Percentiles rank a stretch among this genome's conserved stretches.
phyloP scores from a whole-genome alignment of 257 asterid genomes.

The Primulina tabacum region DNA sequence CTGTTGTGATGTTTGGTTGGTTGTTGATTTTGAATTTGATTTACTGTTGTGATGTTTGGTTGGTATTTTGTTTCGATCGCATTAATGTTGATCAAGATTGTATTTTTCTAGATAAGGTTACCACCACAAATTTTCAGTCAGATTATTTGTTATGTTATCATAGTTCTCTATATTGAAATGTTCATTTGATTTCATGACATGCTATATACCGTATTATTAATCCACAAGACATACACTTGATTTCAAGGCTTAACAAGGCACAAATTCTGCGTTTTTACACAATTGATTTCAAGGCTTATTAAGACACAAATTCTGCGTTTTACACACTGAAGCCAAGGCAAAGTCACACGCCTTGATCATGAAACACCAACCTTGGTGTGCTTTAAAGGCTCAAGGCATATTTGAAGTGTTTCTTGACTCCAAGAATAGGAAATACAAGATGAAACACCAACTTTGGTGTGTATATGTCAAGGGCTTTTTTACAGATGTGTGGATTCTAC shows the following conservation, averaged over 20 bases:
- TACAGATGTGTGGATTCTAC: not conserved
- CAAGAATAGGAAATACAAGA: not conserved
- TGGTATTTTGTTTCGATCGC: too few relatives aligned
- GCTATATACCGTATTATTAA: not conserved
- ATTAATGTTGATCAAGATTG: slow-evolving; percentile 1
- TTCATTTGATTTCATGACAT: slow-evolving; percentile 1
- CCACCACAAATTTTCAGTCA: not conserved
- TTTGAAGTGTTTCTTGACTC: not conserved
- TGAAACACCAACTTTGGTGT: not conserved
- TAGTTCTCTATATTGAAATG: not conserved
- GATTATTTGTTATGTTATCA: not conserved
- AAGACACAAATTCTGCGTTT: not conserved
- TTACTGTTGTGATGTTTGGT: not conserved
- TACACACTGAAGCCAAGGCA: not conserved
- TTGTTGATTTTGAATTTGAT: not conserved
- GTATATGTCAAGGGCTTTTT: not conserved
- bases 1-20: not conserved
- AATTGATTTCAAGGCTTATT: not conserved
- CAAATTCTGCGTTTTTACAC: not conserved
- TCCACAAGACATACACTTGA: not conserved
- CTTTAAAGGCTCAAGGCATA: not conserved
- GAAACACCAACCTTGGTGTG: not conserved
- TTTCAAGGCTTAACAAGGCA: not conserved
- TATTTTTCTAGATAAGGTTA: not conserved
- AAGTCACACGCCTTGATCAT: not conserved